Base-by-base conservation (phyloP, 2,329 filamentous ascomycete species). In the Westerdykella ornata region DNA sequence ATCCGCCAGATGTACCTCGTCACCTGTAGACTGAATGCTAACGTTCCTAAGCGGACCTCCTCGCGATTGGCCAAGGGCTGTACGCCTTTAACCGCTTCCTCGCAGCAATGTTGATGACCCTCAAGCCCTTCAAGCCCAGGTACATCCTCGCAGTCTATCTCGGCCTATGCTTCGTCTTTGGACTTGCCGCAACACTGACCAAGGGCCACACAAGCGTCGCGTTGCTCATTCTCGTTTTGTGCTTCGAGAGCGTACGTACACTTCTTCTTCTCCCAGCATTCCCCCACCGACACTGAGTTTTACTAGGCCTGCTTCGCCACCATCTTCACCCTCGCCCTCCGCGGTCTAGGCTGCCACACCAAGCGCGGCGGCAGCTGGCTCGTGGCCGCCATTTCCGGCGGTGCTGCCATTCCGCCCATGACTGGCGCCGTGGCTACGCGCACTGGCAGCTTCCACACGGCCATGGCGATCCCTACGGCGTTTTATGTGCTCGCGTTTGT, bases 271-370 rank as follows among this genome's bases (percentile, higher is more conserved):
- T 66, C 69, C 36, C 69, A 74, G 34, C 8, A 11, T 16, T 16
- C 7, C 9, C 20, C 20, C 2, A 35, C 26, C 12, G 22, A 26
- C n/a, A n/a, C n/a, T n/a, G n/a, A 26, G 7, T 9, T 15, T 20
- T 11, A 32, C 4, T 28, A 49, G 47, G 46, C 46, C 26, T 49
- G 47, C 34, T 49, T 49, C 30, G 47, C 47, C 11, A 47, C 47
- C 9, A 73, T 77, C 44, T 79, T 73, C 49, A 74, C 74, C 17
- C 72, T 75, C 42, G 65, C 67, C 3, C 63, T 80, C 7, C 73
- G 76, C 26, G 76, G 76, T 14, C 67, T 76, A 39, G 75, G 73
- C 6, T 60, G 56, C 5, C 70, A 76, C 51, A 78, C 75, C 15
- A 78, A 77, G 48, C 66, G 70, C 14, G 76, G 72, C 6, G 66